Conservation (phyloP, 257 asterid species). For the Gentiana macrophylla region DNA sequence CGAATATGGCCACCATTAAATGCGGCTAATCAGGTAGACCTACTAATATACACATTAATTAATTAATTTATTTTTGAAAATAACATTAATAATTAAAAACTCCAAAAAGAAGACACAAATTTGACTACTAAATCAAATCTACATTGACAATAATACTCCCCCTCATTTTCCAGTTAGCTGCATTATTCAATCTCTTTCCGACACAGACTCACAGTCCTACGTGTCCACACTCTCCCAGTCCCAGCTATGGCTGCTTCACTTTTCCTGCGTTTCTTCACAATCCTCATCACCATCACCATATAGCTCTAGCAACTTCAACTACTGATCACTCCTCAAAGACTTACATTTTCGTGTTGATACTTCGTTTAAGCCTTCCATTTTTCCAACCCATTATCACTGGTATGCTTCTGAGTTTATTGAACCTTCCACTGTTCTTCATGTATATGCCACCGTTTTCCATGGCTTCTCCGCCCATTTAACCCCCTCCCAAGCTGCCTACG, state of each 20-base stretch:
- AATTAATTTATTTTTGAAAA: too few species aligned
- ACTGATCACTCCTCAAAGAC: conserved; percentile 44
- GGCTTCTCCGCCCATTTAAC: conserved; percentile 85
- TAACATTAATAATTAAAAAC: too few species aligned
- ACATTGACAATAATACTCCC: too few species aligned
- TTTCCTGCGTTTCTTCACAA: conserved; percentile 8
- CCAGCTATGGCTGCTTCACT: conserved; percentile 16
- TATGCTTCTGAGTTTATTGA: conserved; percentile 69
- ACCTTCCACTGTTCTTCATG: conserved; percentile 65
- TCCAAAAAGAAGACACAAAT: too few species aligned
- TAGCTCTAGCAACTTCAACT: conserved; percentile 8
- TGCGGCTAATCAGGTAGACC: too few species aligned
- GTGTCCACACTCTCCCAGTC: conserved; percentile 6
- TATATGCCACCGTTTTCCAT: conserved; percentile 76
- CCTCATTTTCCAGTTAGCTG: too few species aligned
- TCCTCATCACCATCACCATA: neutral
- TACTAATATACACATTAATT: too few species aligned
- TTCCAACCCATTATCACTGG: conserved; percentile 90
- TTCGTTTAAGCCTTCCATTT: conserved; percentile 70
- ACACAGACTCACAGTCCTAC: conserved; percentile 8
- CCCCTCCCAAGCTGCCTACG: conserved; percentile 46
- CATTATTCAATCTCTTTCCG: too few species aligned
- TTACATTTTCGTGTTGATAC: conserved; percentile 69
- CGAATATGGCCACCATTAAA: too few species aligned
- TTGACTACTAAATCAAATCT: too few species aligned